Evolutionary conservation across 257 asterid species (phyloP).

Genomic region (Solanum ossicruentum): DNA sequence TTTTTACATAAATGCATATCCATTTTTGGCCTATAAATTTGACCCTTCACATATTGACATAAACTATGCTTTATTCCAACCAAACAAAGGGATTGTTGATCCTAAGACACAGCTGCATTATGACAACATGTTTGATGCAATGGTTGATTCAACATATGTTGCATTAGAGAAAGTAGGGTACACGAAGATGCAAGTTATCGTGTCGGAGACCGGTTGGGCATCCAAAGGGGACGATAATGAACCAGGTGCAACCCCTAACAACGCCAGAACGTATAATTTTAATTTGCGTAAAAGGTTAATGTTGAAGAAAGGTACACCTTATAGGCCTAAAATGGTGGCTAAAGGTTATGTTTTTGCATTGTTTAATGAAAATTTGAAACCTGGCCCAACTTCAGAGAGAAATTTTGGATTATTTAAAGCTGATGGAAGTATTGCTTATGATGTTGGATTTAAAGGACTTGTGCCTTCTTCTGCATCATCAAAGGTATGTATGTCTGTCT

Average conservation of each 20-base stretch:
- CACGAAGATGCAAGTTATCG: constrained; percentile 50
- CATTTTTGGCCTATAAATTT: constrained; percentile 58
- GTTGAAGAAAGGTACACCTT: constrained; percentile 66
- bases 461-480: constrained; percentile 33
- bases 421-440: constrained; percentile 58
- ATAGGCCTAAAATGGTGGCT: constrained; percentile 37
- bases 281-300: constrained; percentile 39
- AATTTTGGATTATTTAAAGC: constrained; percentile 68
- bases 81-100: constrained; percentile 43
- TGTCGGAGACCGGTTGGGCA: constrained; percentile 85
- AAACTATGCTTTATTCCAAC: constrained; percentile 36
- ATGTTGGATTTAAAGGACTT: constrained; percentile 61
- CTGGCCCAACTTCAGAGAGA: constrained; percentile 82
- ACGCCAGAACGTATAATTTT: constrained; percentile 45
- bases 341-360: constrained; percentile 66
- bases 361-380: constrained; percentile 62
- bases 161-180: constrained; percentile 62
- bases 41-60: constrained; percentile 50
- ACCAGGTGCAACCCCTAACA: constrained; percentile 37
- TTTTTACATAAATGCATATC: constrained; percentile 72
- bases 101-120: constrained; percentile 48
- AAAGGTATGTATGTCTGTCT: not conserved
- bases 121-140: constrained; percentile 79
- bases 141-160: constrained; percentile 55
- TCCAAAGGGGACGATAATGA: constrained; percentile 54